These are phyloP conservation scores for Rubia peregrina DNA, from an alignment of 305 asterid species.

Conservation along the genomic window DNA sequence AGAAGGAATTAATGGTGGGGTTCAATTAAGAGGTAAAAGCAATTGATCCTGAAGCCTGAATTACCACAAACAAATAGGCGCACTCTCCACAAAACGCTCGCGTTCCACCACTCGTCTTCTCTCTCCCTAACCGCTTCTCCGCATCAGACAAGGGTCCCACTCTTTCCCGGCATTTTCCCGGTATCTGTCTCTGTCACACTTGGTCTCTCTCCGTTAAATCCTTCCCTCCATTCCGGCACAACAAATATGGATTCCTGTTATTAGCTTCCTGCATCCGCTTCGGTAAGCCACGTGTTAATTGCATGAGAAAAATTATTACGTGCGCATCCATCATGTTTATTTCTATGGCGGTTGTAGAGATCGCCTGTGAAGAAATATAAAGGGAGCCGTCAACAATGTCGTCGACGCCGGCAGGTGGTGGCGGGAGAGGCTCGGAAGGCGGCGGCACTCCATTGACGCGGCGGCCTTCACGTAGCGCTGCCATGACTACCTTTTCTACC, in stretches of 20 bases:
- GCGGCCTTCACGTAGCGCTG: constrained; percentile 84
- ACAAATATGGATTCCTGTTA: neutral
- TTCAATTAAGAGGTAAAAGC: neutral
- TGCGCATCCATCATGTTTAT: neutral
- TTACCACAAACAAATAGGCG: neutral
- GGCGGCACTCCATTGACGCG: constrained; percentile 55
- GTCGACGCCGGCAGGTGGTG: constrained; percentile 25
- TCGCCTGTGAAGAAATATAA: neutral
- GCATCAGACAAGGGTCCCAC: constrained; percentile 5
- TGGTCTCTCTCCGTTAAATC: neutral
- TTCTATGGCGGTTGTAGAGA: neutral
- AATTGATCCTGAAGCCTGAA: neutral
- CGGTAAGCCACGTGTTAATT: neutral
- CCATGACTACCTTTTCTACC: constrained; percentile 78
- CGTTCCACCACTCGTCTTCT: neutral
- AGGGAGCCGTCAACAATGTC: constrained; percentile 29
- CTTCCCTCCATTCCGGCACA: neutral
- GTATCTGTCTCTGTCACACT: neutral
- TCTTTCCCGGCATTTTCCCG: constrained; percentile 1
- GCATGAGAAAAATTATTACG: neutral
- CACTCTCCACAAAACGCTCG: neutral
- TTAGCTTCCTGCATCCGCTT: neutral
- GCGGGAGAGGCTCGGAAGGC: constrained; percentile 28
- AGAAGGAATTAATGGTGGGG: neutral
- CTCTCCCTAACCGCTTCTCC: neutral